Evolutionary conservation across 2,329 filamentous ascomycete species (phyloP).

Genomic region (Trichoderma simmonsii): DNA sequence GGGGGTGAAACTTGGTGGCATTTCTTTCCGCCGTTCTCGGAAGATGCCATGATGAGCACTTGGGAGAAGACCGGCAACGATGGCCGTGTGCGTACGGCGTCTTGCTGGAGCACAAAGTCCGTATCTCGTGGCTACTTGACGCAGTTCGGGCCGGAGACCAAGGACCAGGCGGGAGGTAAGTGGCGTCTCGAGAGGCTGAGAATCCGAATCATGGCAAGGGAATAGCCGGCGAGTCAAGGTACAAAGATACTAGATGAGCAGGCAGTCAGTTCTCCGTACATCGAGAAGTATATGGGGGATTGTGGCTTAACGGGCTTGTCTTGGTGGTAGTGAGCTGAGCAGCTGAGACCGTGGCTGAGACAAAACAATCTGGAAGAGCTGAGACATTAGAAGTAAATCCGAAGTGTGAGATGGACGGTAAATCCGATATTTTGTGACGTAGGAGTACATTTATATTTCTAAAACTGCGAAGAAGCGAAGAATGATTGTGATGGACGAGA

Average conservation of each 20-base stretch:
- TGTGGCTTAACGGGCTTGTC: neutral
- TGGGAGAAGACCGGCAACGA: neutral
- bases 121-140: neutral
- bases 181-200: constrained; percentile 7
- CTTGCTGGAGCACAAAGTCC: neutral
- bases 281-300: neutral
- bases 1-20: neutral
- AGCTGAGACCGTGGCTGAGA: neutral
- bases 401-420: neutral
- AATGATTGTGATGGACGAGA: neutral
- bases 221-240: neutral
- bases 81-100: neutral
- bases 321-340: neutral
- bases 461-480: neutral
- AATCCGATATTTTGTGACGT: neutral
- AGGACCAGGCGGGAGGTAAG: neutral
- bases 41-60: neutral
- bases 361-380: neutral
- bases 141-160: neutral
- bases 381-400: neutral
- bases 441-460: neutral
- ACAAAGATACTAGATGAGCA: neutral
- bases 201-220: neutral
- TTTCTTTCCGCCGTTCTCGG: neutral
- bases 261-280: neutral